These are phyloP conservation scores for Tuber aestivum DNA, from an alignment of 495 filamentous ascomycete genomes.

Conservation along the genomic window DNA sequence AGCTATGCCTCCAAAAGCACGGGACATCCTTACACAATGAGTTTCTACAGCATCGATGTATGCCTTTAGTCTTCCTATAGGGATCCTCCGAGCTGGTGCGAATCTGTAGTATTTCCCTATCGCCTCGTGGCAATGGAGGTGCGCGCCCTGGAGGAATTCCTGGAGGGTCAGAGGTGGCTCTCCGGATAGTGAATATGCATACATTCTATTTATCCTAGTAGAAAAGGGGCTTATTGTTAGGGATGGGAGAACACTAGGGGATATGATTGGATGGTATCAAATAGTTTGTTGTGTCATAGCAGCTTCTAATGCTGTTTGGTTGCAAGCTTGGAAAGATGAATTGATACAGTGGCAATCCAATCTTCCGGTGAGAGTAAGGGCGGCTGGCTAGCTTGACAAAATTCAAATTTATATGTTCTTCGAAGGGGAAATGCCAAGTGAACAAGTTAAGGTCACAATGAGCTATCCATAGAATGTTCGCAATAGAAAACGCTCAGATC, in stretches of 20 bases:
- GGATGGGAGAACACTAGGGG: background rate
- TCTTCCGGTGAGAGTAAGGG: background rate
- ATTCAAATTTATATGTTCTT: background rate
- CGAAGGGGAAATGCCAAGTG: background rate
- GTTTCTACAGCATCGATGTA: background rate
- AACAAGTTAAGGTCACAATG: background rate
- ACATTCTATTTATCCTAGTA: background rate
- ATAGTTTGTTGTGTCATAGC: background rate
- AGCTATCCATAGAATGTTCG: background rate
- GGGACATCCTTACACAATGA: background rate
- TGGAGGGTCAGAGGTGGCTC: background rate
- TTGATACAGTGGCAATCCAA: background rate
- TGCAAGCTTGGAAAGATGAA: background rate
- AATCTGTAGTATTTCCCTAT: background rate
- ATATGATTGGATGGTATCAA: background rate
- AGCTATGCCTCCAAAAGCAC: background rate
- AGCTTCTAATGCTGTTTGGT: background rate
- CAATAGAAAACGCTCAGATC: background rate
- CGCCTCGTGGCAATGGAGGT: background rate
- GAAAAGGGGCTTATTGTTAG: background rate
- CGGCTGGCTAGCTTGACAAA: background rate
- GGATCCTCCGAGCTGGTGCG: background rate
- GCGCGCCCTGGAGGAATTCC: background rate
- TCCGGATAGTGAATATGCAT: background rate
- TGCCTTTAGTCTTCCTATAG: background rate